Conservation (phyloP, 2,329 filamentous ascomycete genomes). For the Paecilomyces dactylethromorphus region DNA sequence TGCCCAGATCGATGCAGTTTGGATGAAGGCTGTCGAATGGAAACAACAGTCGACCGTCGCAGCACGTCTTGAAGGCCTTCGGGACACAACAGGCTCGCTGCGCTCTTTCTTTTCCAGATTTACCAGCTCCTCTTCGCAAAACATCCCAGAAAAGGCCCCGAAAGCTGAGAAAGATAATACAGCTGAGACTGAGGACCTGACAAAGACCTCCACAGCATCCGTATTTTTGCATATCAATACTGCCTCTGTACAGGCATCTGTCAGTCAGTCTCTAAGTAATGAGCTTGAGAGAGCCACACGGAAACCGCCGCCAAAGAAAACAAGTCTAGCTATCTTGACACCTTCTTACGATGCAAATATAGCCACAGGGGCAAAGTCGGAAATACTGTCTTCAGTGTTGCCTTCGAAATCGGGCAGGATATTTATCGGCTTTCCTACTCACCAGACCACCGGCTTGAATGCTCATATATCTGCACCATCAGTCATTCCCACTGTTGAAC, state of each 20-base stretch:
- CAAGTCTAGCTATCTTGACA: slow-evolving; percentile 79
- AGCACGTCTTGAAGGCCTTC: slow-evolving; percentile 30
- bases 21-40: slow-evolving; percentile 84
- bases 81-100: slow-evolving; percentile 53
- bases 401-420: slow-evolving; percentile 85
- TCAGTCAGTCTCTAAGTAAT: slow-evolving; percentile 64
- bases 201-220: slow-evolving; percentile 62
- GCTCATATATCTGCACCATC: slow-evolving; percentile 94
- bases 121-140: slow-evolving; percentile 52
- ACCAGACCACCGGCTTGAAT: slow-evolving; percentile 89
- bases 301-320: slow-evolving; percentile 85
- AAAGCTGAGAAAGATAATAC: slow-evolving; percentile 52
- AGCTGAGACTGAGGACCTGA: slow-evolving; percentile 64
- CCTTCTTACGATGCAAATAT: slow-evolving; percentile 80
- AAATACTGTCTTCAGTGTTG: slow-evolving; percentile 85
- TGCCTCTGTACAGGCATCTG: slow-evolving; percentile 70
- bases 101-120: slow-evolving; percentile 75
- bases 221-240: slow-evolving; percentile 88
- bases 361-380: slow-evolving; percentile 55
- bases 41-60: slow-evolving; percentile 50
- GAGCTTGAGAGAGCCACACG: slow-evolving; percentile 95
- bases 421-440: slow-evolving; percentile 96
- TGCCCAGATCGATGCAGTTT: slow-evolving; percentile 84
- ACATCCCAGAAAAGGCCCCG: slow-evolving; percentile 31
- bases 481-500: slow-evolving; percentile 92